These are phyloP conservation scores for Pythium guiyangense DNA, from an alignment of 352 stramenopile species.

Conservation along the genomic window DNA sequence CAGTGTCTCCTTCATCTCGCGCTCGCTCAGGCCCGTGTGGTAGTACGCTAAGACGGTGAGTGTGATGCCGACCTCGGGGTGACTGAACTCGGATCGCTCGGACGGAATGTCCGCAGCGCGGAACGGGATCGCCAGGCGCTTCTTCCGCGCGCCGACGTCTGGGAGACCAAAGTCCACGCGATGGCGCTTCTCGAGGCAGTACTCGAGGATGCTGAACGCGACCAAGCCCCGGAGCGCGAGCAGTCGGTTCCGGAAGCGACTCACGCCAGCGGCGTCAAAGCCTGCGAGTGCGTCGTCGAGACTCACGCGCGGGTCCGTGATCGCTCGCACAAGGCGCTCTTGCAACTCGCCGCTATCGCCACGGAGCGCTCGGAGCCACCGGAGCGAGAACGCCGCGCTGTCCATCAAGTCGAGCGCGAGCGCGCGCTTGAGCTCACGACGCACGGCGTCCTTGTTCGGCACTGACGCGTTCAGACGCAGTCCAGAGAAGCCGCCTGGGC, in stretches of 20 bases:
- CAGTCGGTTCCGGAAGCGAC: no score
- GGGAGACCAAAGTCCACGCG: conserved; percentile 78
- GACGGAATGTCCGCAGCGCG: conserved; percentile 76
- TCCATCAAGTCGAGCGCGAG: conserved; percentile 61
- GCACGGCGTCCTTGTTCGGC: conserved; percentile 11
- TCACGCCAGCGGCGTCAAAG: no score
- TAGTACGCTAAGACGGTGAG: conserved; percentile 88
- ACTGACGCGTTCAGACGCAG: conserved; percentile 31
- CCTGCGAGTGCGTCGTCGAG: no score
- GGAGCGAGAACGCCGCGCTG: conserved; percentile 52
- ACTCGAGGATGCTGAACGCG: conserved; percentile 68
- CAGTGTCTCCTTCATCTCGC: conserved; percentile 53
- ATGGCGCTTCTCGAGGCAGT: conserved; percentile 84
- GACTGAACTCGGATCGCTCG: conserved; percentile 83
- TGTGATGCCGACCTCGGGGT: conserved; percentile 80
- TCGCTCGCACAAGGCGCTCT: conserved; percentile 24
- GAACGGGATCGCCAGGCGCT: conserved; percentile 85
- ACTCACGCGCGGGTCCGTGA: conserved; percentile 27
- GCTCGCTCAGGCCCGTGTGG: conserved; percentile 47
- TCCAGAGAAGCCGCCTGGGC: conserved; percentile 35
- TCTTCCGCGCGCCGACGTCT: conserved; percentile 12
- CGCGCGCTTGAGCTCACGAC: conserved; percentile 26
- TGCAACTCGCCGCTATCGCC: conserved; percentile 7
- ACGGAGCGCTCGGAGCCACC: no score
- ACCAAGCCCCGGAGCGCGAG: conserved; percentile 73